These are phyloP conservation scores for Symmetrospora coprosmae DNA, from an alignment of 768 basidiomycete genomes.

Conservation along the genomic window DNA sequence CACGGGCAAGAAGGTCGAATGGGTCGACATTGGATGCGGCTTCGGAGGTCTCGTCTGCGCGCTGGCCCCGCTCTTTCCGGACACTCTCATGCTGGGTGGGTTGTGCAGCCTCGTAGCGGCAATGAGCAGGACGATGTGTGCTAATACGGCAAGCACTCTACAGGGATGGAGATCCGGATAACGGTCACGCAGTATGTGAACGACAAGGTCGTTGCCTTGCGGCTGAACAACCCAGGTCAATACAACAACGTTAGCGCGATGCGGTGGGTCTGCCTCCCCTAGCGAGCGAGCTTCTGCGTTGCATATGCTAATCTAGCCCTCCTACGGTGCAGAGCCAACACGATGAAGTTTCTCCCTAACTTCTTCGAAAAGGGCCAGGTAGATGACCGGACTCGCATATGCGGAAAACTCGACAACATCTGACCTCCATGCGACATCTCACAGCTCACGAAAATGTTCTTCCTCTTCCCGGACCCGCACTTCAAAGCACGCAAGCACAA, in stretches of 20 bases:
- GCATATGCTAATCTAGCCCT: conserved; percentile 51
- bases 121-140: too few relatives aligned
- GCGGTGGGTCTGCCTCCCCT: conserved; percentile 9
- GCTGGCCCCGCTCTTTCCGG: conserved; percentile 77
- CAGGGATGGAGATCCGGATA: conserved; percentile 92
- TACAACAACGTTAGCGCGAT: conserved; percentile 34
- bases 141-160: too few relatives aligned
- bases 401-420: neutral
- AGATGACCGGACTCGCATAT: conserved; percentile 16
- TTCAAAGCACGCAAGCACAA: conserved; percentile 98
- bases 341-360: conserved; percentile 97
- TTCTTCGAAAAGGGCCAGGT: conserved; percentile 77
- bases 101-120: too few relatives aligned
- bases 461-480: conserved; percentile 97
- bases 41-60: conserved; percentile 86
- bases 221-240: conserved; percentile 41
- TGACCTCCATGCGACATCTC: neutral
- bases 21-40: conserved; percentile 93
- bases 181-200: conserved; percentile 92
- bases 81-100: conserved; percentile 81
- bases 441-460: conserved; percentile 72
- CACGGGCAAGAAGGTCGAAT: conserved; percentile 60
- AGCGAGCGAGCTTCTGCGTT: conserved; percentile 13
- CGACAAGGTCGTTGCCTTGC: conserved; percentile 82
- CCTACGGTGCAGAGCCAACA: conserved; percentile 52